Conservation (phyloP, 2,329 filamentous ascomycete species). For the Fusarium sp. region DNA sequence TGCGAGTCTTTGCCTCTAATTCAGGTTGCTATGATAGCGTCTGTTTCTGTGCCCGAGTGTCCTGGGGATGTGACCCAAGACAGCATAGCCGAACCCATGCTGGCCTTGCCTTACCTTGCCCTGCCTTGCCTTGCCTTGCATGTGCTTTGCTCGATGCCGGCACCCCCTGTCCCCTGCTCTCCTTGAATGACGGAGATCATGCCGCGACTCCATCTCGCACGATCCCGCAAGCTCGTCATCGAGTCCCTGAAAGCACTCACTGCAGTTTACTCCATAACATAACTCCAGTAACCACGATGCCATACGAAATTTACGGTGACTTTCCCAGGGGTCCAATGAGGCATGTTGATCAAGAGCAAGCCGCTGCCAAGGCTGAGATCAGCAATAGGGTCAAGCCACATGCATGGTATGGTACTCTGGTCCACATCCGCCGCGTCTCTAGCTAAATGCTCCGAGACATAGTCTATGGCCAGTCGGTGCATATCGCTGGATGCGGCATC, state of each 20-base stretch:
- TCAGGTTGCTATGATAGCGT: constrained; percentile 4
- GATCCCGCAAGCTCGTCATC: constrained; percentile 38
- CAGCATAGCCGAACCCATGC: constrained; percentile 15
- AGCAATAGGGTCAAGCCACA: constrained; percentile 34
- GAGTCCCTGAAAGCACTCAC: constrained; percentile 21
- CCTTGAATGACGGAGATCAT: constrained; percentile 28
- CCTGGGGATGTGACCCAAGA: constrained; percentile 19
- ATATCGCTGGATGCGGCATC: constrained; percentile 23
- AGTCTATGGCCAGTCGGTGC: constrained; percentile 11
- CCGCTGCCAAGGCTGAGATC: constrained; percentile 40
- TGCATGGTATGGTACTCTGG: constrained; percentile 1
- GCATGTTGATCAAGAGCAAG: constrained; percentile 7
- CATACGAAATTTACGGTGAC: background rate
- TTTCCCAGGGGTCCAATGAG: background rate
- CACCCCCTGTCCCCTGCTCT: constrained; percentile 29
- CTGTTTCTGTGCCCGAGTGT: constrained; percentile 13
- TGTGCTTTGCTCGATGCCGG: constrained; percentile 30
- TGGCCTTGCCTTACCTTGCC: constrained; percentile 1
- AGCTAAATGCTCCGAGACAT: constrained; percentile 35
- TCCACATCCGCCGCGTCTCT: constrained; percentile 16
- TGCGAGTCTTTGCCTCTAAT: constrained; percentile 5
- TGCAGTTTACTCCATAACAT: background rate
- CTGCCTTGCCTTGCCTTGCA: constrained; percentile 4
- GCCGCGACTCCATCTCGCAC: constrained; percentile 21
- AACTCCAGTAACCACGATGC: constrained; percentile 2